Base-by-base conservation (phyloP, 1,284 basidiomycete genomes). In the Papiliotrema flavescens region DNA sequence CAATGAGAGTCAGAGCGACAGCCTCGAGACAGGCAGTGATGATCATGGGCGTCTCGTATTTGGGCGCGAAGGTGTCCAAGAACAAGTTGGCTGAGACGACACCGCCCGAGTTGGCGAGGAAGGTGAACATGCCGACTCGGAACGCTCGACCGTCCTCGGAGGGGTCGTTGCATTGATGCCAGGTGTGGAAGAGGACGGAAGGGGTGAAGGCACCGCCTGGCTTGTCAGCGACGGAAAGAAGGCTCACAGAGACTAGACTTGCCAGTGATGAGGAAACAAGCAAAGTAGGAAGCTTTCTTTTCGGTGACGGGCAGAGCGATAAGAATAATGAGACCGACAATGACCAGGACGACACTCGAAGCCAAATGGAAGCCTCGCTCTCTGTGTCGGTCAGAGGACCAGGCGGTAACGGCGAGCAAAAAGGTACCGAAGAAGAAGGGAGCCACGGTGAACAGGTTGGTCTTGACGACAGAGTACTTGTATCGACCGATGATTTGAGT, bases 241-340 rank as follows among this genome's bases (percentile, higher is more conserved):
- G 11, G 11, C 35, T 11, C n/a, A 37, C 11, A 9, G 35, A 9
- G 9, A 37, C n/a, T 37, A 37, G 9, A 37, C 35, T n/a, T n/a
- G n/a, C 41, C 43, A 7, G 43, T 45, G 24, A 45, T 45, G 5
- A 48, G 36, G 56, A 62, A 66, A 7, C 50, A 52, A 22, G 50
- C 49, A 36, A 66, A 64, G 48, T 66, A 66, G 6, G 53, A 53
- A 2, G 49, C 53, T 7, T 51, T 49, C 32, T 54, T 49, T 4
- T 41, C 36, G 36, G 49, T 58, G 40, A 59, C 53, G n/a, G 62
- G 61, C 14, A 66, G 48, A 22, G 74, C 75, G n/a, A 79, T 79
- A 37, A 82, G 74, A 41, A 83, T 73, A 57, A 83, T 75, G 67
- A 82, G 83, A 2, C 82, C 82, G 39, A 79, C 58, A 26, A 83